Evolutionary conservation across 169 alveolate genomes (phyloP).

Genomic region (Cryptosporidium bovis): DNA sequence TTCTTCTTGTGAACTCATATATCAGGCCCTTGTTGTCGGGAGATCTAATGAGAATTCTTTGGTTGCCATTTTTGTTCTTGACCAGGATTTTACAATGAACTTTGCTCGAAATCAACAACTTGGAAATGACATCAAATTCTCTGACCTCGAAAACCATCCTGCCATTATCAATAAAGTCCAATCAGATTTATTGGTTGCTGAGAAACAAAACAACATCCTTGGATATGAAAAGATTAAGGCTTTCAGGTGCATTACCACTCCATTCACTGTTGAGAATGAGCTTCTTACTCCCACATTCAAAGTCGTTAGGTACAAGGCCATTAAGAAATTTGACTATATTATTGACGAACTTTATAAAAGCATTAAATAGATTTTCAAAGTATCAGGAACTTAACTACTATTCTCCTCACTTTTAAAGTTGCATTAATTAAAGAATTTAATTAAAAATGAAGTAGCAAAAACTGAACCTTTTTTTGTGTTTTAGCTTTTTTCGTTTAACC

Average conservation of each 20-base stretch:
- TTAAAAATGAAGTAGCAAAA: too few relatives aligned
- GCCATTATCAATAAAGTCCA: constrained; percentile 21
- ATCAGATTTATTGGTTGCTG: constrained; percentile 20
- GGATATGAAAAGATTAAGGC: constrained; percentile 75
- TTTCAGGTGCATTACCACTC: constrained; percentile 54
- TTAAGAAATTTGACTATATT: constrained; percentile 19
- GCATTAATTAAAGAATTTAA: too few relatives aligned
- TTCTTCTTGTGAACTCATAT: constrained; percentile 27
- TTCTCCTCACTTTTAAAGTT: too few relatives aligned
- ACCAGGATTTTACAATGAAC: constrained; percentile 68
- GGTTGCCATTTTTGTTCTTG: constrained; percentile 69
- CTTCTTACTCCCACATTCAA: constrained; percentile 77
- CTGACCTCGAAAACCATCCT: constrained; percentile 47
- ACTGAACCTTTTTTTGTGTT: too few relatives aligned
- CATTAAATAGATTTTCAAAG: neutral
- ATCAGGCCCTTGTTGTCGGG: constrained; percentile 65
- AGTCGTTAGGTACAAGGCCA: constrained; percentile 74
- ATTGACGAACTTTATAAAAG: constrained; percentile 60
- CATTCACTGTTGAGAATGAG: constrained; percentile 65
- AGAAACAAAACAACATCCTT: constrained; percentile 21
- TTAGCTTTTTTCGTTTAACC: too few relatives aligned
- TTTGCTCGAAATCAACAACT: constrained; percentile 18
- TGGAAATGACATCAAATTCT: constrained; percentile 33
- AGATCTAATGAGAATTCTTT: constrained; percentile 50
- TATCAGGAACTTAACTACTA: too few relatives aligned